Base-by-base conservation (phyloP, 306 rosid species). In the Prunus kanzakura region DNA sequence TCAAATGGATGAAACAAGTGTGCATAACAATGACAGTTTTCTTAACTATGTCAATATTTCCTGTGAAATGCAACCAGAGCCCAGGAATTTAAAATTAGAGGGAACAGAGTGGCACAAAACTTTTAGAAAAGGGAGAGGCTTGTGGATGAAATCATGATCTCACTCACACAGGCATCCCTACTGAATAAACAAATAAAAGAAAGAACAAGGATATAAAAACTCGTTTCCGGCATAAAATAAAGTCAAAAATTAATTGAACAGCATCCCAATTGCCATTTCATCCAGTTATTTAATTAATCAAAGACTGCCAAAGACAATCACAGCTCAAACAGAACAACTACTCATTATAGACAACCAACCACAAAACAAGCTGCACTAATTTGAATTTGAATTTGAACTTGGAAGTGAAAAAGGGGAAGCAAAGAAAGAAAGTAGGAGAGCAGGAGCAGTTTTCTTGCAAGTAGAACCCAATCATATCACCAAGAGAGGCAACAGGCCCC, bases 101-200 rank as follows among this genome's bases (percentile, higher is more conserved):
- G 16, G 67, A 20, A 51, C 69, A 69, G 45, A 78, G 71, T 76
- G 77, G 67, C 75, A 77, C 11, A 3, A 47, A 79, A 76, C 82
- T 64, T 75, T 72, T 30, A 57, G 45, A 35, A 82, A 69, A 61
- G 78, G 52, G 15, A 35, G 18, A 65, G 63, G 69, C n/a, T 67
- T 55, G 85, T 84, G 83, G 87, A 55, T 6, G 80, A 73, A 87
- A 88, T 87, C 83, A 91, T 85, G 78, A 77, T 20, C 47, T 69
- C 76, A 29, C 46, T 68, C 66, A 58, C 71, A 60, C 22, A 38
- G 69, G 16, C 41, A 70, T 74, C 30, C 43, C 9, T 16, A 61
- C 30, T 2, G 20, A 66, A 22, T 14, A 32, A 57, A 19, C n/a
- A 68, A 14, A 45, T 2, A 50, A 56, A 15, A n/a, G 2, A 41